Base-by-base conservation (phyloP, 169 alveolate species). In the Theileria equi region DNA sequence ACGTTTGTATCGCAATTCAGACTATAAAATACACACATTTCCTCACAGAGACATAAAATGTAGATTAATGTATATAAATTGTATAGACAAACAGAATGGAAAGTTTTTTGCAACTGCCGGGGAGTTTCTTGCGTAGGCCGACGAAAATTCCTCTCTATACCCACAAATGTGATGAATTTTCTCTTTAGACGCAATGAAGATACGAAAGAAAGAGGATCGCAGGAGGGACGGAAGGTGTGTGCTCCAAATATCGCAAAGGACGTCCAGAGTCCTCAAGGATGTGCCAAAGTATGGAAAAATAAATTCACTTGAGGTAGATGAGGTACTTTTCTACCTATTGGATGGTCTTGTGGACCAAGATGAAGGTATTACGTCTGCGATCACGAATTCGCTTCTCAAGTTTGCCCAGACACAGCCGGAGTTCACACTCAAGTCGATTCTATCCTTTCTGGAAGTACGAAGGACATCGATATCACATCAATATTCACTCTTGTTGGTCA, bases 391-490 rank as follows among this genome's bases (percentile, higher is more conserved):
- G 29, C 41, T 77, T 23, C 60, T 77, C 52, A 36, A 72, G 36
- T 77, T 55, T 40, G 81, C 86, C 3, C 31, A 23, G 2, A 23
- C 26, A 35, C 81, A 77, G 47, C 81, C 58, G 25, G 73, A 65
- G 32, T 66, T 77, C 65, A 68, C 78, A 6, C 32, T 77, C 17
- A 47, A 67, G 6, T 61, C 86, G 17, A 60, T 77, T 29, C 47
- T 77, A 19, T 58, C 68, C 66, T 77, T 77, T 43, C 43, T 77
- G 36, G 80, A 77, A 48, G 86, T 77, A 17, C 81, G 59, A 48
- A 67, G 35, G 40, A 77, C 81, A n/a, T 43, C 80, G 13, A 62
- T 52, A 28, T n/a, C 53, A 4, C 86, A 77, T 23, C 86, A 77
- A 23, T 61, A 57, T 36, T 40, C 73, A 32, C 77, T 77, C 44